Conservation (phyloP, 495 filamentous ascomycete genomes). For the Podospora pseudopauciseta region DNA sequence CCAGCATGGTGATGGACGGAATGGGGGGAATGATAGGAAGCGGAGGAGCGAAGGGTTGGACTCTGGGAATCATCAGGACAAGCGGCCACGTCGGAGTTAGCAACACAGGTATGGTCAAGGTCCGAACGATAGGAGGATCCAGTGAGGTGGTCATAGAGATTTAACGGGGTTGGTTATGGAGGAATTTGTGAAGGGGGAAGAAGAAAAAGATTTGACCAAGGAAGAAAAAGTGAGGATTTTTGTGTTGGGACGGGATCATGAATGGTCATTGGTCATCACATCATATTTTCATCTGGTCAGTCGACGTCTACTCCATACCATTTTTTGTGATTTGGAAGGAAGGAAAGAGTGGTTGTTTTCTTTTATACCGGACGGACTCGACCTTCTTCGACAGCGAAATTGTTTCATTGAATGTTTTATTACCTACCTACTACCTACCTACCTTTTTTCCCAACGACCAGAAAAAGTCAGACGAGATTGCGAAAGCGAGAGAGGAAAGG, state of each 20-base stretch:
- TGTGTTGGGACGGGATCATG: background rate
- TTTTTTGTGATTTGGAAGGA: background rate
- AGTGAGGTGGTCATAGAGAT: background rate
- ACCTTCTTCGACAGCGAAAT: background rate
- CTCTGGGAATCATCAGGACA: constrained; percentile 28
- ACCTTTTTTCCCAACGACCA: background rate
- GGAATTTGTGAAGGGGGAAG: background rate
- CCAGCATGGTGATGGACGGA: constrained; percentile 23
- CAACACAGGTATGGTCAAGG: constrained; percentile 2
- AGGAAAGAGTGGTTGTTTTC: background rate
- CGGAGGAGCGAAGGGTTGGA: constrained; percentile 32
- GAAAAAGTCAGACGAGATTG: background rate
- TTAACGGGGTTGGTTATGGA: background rate
- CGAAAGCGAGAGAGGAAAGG: background rate
- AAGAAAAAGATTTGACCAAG: background rate
- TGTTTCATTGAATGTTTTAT: background rate
- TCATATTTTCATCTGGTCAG: background rate
- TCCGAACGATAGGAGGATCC: background rate
- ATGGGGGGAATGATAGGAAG: constrained; percentile 32
- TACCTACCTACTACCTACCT: background rate
- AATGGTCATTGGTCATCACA: background rate
- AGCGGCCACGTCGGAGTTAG: constrained; percentile 32
- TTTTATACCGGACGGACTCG: background rate
- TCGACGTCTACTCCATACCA: background rate
- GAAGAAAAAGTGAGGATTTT: background rate